Evolutionary conservation across 768 basidiomycete genomes (phyloP).

Genomic region (Mycena alexandri): DNA sequence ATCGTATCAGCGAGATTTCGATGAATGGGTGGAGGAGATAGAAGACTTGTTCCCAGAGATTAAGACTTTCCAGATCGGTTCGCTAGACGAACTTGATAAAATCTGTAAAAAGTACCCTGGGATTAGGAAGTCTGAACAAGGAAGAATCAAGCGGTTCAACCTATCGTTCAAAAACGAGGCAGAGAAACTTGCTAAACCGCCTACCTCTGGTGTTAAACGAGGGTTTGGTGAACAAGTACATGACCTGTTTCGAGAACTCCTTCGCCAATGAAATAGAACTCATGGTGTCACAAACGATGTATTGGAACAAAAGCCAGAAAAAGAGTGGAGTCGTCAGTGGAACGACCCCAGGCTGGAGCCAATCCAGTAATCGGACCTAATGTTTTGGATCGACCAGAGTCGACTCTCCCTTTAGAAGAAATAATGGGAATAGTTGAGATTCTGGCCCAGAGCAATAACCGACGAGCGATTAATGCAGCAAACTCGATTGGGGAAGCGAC

Average conservation of each 20-base stretch:
- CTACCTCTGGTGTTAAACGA: neutral
- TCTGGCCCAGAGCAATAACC: neutral
- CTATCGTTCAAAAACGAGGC: neutral
- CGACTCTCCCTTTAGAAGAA: neutral
- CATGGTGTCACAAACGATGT: neutral
- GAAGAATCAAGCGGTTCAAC: neutral
- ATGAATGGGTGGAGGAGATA: neutral
- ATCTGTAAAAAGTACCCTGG: neutral
- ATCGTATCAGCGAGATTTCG: neutral
- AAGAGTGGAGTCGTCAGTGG: too few species aligned
- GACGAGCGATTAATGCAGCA: neutral
- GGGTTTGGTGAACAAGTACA: neutral
- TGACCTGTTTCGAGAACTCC: neutral
- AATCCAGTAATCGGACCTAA: neutral
- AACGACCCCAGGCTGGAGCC: neutral
- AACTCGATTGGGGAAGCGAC: neutral
- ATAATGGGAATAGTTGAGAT: neutral
- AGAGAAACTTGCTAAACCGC: neutral
- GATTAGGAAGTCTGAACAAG: neutral
- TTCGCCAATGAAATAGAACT: neutral
- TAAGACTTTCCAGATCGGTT: neutral
- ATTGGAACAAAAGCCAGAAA: neutral
- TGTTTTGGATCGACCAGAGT: neutral
- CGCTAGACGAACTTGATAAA: neutral
- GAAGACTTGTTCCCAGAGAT: neutral